Evolutionary conservation across 1,139 yeast genomes (phyloP).

Genomic region (Pichia sp.): DNA sequence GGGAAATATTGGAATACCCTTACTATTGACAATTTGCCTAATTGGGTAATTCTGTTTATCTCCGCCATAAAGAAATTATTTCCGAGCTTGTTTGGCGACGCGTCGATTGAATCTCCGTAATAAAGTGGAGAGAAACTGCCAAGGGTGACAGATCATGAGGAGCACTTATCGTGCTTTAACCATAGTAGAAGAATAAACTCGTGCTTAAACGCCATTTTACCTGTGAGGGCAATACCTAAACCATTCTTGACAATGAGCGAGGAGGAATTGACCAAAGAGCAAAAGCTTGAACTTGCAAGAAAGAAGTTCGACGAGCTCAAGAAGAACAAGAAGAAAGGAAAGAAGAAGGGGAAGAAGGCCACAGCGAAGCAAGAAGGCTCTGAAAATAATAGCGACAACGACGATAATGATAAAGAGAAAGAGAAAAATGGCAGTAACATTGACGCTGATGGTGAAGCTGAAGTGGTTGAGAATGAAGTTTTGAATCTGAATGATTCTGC

Average conservation of each 20-base stretch:
- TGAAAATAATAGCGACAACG: constrained; percentile 10
- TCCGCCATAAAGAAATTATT: too few relatives aligned
- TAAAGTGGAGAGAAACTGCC: too few relatives aligned
- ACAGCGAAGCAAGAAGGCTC: constrained; percentile 10
- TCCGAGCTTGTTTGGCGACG: too few relatives aligned
- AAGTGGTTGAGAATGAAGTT: constrained; percentile 7
- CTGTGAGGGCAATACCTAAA: not conserved
- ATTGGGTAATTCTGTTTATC: too few relatives aligned
- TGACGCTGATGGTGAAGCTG: constrained; percentile 6
- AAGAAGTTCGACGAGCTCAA: constrained; percentile 48
- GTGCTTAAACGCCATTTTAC: not conserved
- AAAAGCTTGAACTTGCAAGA: constrained; percentile 47
- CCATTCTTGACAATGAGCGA: constrained; percentile 11
- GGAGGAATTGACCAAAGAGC: constrained; percentile 33
- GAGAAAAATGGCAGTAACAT: constrained; percentile 7
- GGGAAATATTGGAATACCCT: too few relatives aligned
- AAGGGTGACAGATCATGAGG: too few relatives aligned
- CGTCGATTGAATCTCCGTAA: too few relatives aligned
- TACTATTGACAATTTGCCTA: too few relatives aligned
- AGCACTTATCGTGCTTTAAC: too few relatives aligned
- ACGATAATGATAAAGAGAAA: constrained; percentile 34
- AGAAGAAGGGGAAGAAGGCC: constrained; percentile 17
- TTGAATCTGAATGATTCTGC: not conserved
- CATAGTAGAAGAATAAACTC: too few relatives aligned
- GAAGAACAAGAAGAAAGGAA: constrained; percentile 25